A percentile compares a stretch with the other conserved stretches of the same genome.
Evolutionary conservation across 352 stramenopile genomes (phyloP).

Genomic region (Phytopythium oedochilum): DNA sequence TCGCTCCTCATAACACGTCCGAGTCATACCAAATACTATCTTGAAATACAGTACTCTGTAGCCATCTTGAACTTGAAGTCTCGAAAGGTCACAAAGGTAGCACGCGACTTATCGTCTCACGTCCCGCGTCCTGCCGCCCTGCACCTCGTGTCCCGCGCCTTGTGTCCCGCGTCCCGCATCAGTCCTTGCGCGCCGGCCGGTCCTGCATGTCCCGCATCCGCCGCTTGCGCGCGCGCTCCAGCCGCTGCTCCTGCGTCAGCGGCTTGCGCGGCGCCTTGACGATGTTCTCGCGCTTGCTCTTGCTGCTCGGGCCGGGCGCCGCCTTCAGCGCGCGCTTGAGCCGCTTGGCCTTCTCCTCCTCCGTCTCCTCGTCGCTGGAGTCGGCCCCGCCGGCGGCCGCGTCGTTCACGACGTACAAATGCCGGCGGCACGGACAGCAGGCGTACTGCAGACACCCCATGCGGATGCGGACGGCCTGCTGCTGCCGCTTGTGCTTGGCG

Average conservation of each 20-base stretch:
- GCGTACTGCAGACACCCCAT: constrained; percentile 68
- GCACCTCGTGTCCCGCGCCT: no score
- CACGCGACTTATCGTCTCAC: no score
- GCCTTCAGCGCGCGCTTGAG: constrained; percentile 11
- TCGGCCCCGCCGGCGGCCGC: constrained; percentile 18
- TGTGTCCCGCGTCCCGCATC: no score
- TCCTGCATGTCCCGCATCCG: constrained; percentile 67
- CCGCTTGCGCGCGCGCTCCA: constrained; percentile 58
- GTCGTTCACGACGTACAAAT: constrained; percentile 55
- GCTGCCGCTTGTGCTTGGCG: constrained; percentile 46
- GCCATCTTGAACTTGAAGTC: background rate
- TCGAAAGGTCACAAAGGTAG: background rate
- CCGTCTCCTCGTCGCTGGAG: constrained; percentile 26
- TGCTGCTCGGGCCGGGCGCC: constrained; percentile 10
- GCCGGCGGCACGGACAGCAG: constrained; percentile 56
- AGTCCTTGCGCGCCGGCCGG: constrained; percentile 52
- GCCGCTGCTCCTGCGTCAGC: constrained; percentile 60
- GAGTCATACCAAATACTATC: no score
- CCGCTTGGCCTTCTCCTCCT: constrained; percentile 12
- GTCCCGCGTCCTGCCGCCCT: no score
- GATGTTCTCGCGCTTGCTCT: constrained; percentile 39
- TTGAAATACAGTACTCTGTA: background rate
- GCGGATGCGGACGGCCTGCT: constrained; percentile 48
- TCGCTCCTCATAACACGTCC: no score
- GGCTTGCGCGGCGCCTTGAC: constrained; percentile 52